Evolutionary conservation across 116 monocot genomes (phyloP).

Genomic region (Phalaenopsis hybrid): DNA sequence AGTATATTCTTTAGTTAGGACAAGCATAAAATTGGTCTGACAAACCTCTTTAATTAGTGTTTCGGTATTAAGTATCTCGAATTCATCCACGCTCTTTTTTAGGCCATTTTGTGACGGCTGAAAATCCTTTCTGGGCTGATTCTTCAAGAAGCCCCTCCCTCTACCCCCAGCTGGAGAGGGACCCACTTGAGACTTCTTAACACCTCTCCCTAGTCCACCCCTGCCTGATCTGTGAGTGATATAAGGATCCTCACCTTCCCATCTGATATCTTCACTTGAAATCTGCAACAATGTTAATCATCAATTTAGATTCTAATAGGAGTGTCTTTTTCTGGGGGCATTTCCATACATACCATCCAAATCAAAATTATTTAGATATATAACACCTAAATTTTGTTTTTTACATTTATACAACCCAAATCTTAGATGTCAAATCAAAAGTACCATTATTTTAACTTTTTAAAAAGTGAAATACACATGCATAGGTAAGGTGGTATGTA

Average conservation of each 20-base stretch:
- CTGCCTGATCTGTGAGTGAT: slow-evolving; percentile 27
- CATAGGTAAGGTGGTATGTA: too few relatives aligned
- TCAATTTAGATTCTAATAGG: neutral
- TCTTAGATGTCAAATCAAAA: too few relatives aligned
- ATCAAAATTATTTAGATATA: too few relatives aligned
- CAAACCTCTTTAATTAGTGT: slow-evolving; percentile 70
- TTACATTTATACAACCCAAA: too few relatives aligned
- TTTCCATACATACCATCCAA: too few relatives aligned
- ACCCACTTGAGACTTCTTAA: slow-evolving; percentile 46
- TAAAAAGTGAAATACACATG: too few relatives aligned
- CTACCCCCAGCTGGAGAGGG: slow-evolving; percentile 33
- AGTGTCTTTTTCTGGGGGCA: neutral
- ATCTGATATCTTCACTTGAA: slow-evolving; percentile 71
- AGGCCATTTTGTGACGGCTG: slow-evolving; percentile 48
- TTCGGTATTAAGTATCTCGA: slow-evolving; percentile 80
- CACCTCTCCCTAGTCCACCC: slow-evolving; percentile 31
- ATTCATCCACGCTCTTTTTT: slow-evolving; percentile 35
- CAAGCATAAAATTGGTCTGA: neutral
- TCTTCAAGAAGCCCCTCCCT: slow-evolving; percentile 52
- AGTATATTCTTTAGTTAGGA: neutral
- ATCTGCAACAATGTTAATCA: slow-evolving; percentile 33
- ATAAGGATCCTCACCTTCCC: slow-evolving; percentile 76
- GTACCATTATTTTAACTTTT: too few relatives aligned
- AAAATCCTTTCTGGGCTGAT: slow-evolving; percentile 37
- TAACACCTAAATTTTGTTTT: too few relatives aligned